Evolutionary conservation across 2,329 filamentous ascomycete species (phyloP).

Genomic region (Colletotrichum godetiae): DNA sequence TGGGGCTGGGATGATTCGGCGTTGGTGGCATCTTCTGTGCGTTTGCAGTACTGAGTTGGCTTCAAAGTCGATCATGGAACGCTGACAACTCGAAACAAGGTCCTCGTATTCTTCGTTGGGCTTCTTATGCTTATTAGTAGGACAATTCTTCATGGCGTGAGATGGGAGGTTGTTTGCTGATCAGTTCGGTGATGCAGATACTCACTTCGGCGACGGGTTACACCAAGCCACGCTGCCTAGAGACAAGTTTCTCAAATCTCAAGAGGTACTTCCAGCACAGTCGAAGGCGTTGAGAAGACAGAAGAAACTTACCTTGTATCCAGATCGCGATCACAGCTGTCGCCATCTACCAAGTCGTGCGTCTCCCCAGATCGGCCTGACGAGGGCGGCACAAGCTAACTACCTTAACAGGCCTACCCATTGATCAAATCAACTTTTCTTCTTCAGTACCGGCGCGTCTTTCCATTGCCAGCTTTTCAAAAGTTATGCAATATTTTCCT

Average conservation of each 20-base stretch:
- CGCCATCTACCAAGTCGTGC: constrained; percentile 18
- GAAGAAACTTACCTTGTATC: neutral
- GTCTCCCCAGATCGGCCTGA: neutral
- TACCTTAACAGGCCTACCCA: neutral
- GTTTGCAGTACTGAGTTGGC: neutral
- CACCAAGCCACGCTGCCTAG: constrained; percentile 1
- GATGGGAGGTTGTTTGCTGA: neutral
- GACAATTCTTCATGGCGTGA: neutral
- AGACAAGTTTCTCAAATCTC: constrained; percentile 9
- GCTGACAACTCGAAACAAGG: neutral
- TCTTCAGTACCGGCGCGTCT: constrained; percentile 51
- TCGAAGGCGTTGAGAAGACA: accelerated
- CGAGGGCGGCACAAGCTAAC: neutral
- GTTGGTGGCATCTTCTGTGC: constrained; percentile 12
- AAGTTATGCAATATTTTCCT: constrained; percentile 40
- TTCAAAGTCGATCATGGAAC: accelerated
- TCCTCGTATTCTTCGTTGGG: neutral
- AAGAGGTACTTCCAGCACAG: neutral
- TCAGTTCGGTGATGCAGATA: neutral
- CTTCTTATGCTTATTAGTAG: constrained; percentile 27
- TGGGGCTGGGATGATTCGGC: constrained; percentile 27
- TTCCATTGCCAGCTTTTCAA: constrained; percentile 40
- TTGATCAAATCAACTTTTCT: constrained; percentile 48
- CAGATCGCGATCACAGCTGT: constrained; percentile 8
- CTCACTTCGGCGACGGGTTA: constrained; percentile 16